Base-by-base conservation (phyloP, 129 eudicot genomes). In the Chrysanthemum lavandulifolium region DNA sequence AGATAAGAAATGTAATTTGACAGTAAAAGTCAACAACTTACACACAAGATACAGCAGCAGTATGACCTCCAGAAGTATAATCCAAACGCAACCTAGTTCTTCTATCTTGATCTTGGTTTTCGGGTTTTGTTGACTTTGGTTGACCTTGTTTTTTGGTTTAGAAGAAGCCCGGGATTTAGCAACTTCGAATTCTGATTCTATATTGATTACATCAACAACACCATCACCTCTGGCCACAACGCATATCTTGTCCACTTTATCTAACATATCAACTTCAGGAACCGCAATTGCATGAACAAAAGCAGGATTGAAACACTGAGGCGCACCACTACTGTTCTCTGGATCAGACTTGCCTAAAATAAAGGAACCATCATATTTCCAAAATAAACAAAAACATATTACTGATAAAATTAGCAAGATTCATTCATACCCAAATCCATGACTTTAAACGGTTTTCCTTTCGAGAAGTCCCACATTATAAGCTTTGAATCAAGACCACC, bases 221-320 rank as follows among this genome's bases (percentile, higher is more conserved):
- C 99, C 99, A 78, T 95, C 99, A 23, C 99, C 99, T 74, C 97
- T 81, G 13, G 97, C 97, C 51, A 86, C 97, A 56, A 78, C 94
- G 86, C 99, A 94, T 23, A 86, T 78, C 81, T 88, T 86, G 78
- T 76, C 89, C 5, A 88, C 23, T 74, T 78, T 90, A 15, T 94
- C 96, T 55, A 80, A 72, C 84, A 90, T 83, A 71, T 94, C 97
- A 73, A 72, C 82, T 73, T 90, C 91, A 11, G 99, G 96, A 65
- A 90, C 91, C 49, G 87, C 86, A 61, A 90, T 73, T 48, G 99
- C 84, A 58, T 94, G 99, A 52, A 94, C 86, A 63, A 94, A 94
- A 49, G 99, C 94, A 19, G 99, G 99, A 77, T 94, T 94, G 69
- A 69, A 83, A 66, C 86, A 90, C 76, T 90, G 99, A 10, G 83